A percentile compares a stretch with the other conserved stretches of the same genome.
Evolutionary conservation across 192 early-diverging fungal species (phyloP).

Genomic region (Pilobolus umbonatus): DNA sequence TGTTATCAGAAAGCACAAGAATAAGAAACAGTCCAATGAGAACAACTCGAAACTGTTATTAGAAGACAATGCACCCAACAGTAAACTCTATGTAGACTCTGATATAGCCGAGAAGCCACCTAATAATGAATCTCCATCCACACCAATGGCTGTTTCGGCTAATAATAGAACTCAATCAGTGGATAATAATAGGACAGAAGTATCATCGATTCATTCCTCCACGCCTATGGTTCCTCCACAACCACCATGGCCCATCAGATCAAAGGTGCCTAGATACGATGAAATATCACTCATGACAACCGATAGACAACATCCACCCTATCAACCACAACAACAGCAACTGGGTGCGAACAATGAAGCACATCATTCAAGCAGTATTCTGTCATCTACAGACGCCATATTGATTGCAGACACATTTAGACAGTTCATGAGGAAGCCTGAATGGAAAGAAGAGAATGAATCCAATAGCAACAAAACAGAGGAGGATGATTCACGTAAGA

Average conservation of each 20-base stretch:
- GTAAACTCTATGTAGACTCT: too few relatives aligned
- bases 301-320: neutral
- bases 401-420: conserved; percentile 38
- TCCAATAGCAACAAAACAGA: neutral
- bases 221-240: conserved; percentile 10
- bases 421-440: conserved; percentile 34
- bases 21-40: neutral
- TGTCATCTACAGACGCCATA: conserved; percentile 33
- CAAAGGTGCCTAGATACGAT: neutral
- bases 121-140: neutral
- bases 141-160: neutral
- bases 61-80: too few relatives aligned
- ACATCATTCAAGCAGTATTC: conserved; percentile 19
- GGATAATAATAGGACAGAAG: conserved; percentile 1
- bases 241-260: neutral
- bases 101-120: neutral
- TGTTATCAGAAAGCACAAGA: conserved; percentile 3
- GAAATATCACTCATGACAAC: conserved; percentile 3
- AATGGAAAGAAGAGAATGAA: conserved; percentile 26
- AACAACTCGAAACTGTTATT: too few relatives aligned
- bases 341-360: neutral
- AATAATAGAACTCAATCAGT: too few relatives aligned
- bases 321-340: neutral
- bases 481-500: neutral
- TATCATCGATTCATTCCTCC: conserved; percentile 13